Evolutionary conservation across 1,284 basidiomycete species (phyloP), one percentile per base, ranked within the genome.

Genomic region (Sphaerobolus stellatus): DNA sequence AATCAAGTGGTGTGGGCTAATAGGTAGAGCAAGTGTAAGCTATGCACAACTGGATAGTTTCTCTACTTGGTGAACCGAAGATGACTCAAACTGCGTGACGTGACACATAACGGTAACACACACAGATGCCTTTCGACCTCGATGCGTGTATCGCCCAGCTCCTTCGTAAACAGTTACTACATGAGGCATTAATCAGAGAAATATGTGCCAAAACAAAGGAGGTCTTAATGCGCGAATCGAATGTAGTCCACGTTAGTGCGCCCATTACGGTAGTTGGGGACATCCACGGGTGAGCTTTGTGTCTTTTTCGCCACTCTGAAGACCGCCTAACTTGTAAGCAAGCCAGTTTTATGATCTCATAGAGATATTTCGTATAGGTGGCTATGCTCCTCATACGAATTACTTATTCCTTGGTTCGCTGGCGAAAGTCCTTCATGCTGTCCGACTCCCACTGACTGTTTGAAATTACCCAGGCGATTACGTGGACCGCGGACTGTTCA

Each of bases 251-350:
- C 68, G 92, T 99, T 63, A 89, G 86, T 59, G 91, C 95, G 1
- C 97, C 97, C n/a, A 94, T 99, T 43, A 99, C 97, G 1, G 97
- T 99, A 28, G 96, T 99, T 28, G 97, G 97, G 52, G 97, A 99
- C 70, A 99, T 99, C 53, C 96, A 99, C 72, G 96, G 94, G 94
- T 95, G 73, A 82, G 89, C 76, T 43, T 20, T 27, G n/a, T 20
- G 28, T 49, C 25, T 14, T 41, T 2, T 34, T 31, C 40, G 27
- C 8, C 27, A 31, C 24, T 41, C 24, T n/a, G n/a, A n/a, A n/a
- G n/a, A n/a, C n/a, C n/a, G n/a, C n/a, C n/a, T 43, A 48, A 54
- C 50, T 59, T 59, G 58, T 57, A 61, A 64, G 22, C 73, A 80
- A 96, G 93, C 57, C 96, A 99, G 81, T 99, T 99, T 75, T 97